Evolutionary conservation across 306 rosid genomes (phyloP).

Genomic region (Trifolium repens): DNA sequence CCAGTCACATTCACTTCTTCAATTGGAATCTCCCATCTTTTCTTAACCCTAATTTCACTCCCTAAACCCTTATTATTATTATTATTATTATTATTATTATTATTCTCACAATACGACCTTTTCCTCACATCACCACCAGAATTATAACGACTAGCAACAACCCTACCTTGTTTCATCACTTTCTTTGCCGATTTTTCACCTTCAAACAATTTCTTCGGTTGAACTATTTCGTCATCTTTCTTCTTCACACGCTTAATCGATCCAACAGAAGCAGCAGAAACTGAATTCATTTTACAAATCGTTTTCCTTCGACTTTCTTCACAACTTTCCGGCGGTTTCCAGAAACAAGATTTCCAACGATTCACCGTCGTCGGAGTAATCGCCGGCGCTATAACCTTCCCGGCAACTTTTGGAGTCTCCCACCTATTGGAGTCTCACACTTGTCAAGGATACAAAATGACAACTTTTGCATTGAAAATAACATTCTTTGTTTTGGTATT

Average conservation of each 20-base stretch:
- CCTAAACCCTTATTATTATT: conserved; percentile 42
- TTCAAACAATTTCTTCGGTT: conserved; percentile 82
- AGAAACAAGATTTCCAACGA: conserved; percentile 83
- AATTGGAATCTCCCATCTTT: conserved; percentile 43
- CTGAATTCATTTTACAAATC: conserved; percentile 38
- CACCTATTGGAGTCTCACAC: no score
- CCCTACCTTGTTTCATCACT: conserved; percentile 64
- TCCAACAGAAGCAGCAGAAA: conserved; percentile 25
- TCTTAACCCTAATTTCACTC: conserved; percentile 39
- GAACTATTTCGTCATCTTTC: conserved; percentile 51
- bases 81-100: no score
- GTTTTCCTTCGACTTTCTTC: conserved; percentile 52
- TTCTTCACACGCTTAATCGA: conserved; percentile 58
- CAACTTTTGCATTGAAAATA: no score
- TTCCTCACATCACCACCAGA: conserved; percentile 59
- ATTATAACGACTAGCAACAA: conserved; percentile 80
- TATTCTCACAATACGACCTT: conserved; percentile 72
- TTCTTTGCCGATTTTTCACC: conserved; percentile 52
- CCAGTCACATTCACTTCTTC: conserved; percentile 40
- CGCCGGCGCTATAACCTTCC: neutral
- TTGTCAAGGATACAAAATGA: no score
- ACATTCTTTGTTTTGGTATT: no score
- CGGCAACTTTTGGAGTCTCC: no score
- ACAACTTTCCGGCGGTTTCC: conserved; percentile 66
- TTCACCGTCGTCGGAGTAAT: conserved; percentile 57